Evolutionary conservation across 129 eudicot species (phyloP).

Genomic region (Calendula officinalis): DNA sequence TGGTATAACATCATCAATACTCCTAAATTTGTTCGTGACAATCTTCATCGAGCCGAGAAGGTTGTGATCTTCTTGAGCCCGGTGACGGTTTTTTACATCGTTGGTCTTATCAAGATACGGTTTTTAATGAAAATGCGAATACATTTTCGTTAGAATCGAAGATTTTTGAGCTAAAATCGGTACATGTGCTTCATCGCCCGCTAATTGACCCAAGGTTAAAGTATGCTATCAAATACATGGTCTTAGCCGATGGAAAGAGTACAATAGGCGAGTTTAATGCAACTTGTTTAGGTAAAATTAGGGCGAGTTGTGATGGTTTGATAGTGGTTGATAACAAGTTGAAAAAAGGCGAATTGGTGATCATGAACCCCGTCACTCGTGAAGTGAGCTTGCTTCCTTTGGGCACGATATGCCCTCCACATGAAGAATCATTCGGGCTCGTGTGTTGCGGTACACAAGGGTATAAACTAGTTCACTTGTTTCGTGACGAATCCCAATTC

Average conservation of each 20-base stretch:
- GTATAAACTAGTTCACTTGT: slow-evolving; percentile 60
- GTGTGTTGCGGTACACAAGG: slow-evolving; percentile 19
- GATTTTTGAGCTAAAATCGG: slow-evolving; percentile 26
- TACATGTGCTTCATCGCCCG: slow-evolving; percentile 27
- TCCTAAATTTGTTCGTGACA: slow-evolving; percentile 35
- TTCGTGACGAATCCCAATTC: slow-evolving; percentile 38
- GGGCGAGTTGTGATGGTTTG: slow-evolving; percentile 51
- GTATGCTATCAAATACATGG: slow-evolving; percentile 40
- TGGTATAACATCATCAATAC: slow-evolving; percentile 47
- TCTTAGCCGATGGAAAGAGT: slow-evolving; percentile 31
- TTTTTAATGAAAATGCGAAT: slow-evolving; percentile 16
- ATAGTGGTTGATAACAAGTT: slow-evolving; percentile 39
- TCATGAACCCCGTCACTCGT: slow-evolving; percentile 62
- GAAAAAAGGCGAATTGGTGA: slow-evolving; percentile 40
- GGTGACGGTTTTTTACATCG: slow-evolving; percentile 1
- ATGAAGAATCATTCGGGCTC: slow-evolving; percentile 47
- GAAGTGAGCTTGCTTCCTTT: slow-evolving; percentile 41
- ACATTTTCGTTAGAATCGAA: slow-evolving; percentile 43
- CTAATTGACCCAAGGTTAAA: slow-evolving; percentile 1
- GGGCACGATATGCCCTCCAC: slow-evolving; percentile 44
- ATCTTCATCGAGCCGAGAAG: slow-evolving; percentile 37
- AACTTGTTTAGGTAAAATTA: slow-evolving; percentile 45
- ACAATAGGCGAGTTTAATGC: slow-evolving; percentile 29
- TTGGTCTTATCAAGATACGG: slow-evolving; percentile 10
- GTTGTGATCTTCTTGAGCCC: slow-evolving; percentile 40